phyloP scores from a whole-genome alignment of 805 yeast species.

The Candida glaebosa region DNA sequence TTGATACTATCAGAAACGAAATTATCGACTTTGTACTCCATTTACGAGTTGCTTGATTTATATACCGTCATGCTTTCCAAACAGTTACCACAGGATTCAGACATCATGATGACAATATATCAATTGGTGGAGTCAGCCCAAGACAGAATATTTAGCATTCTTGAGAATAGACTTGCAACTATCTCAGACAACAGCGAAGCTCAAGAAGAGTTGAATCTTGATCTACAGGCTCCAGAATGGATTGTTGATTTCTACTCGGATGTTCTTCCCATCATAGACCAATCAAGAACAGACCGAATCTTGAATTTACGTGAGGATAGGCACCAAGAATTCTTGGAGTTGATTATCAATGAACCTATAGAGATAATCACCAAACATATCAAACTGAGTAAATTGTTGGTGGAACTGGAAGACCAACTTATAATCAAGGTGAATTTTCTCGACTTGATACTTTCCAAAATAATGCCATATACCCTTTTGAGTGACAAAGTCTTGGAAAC shows the following conservation, averaged over 20 bases:
- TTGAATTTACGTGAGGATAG: slow-evolving; percentile 37
- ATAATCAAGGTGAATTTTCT: slow-evolving; percentile 56
- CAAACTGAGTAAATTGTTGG: slow-evolving; percentile 21
- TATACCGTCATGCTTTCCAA: slow-evolving; percentile 68
- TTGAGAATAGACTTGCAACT: slow-evolving; percentile 28
- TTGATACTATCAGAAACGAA: slow-evolving; percentile 62
- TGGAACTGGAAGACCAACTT: slow-evolving; percentile 28
- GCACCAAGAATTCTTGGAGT: slow-evolving; percentile 32
- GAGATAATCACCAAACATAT: slow-evolving; percentile 35
- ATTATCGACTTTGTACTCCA: slow-evolving; percentile 51
- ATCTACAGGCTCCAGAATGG: slow-evolving; percentile 84
- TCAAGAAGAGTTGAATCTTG: slow-evolving; percentile 42
- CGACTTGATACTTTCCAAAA: slow-evolving; percentile 54
- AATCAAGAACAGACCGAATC: slow-evolving; percentile 30
- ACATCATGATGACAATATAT: slow-evolving; percentile 20
- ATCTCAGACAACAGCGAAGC: slow-evolving; percentile 35
- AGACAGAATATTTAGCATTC: slow-evolving; percentile 21
- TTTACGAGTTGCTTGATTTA: slow-evolving; percentile 61
- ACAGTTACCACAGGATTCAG: slow-evolving; percentile 22
- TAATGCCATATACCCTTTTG: slow-evolving; percentile 45
- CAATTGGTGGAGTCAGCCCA: slow-evolving; percentile 24
- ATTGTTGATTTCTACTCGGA: slow-evolving; percentile 61
- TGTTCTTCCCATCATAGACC: slow-evolving; percentile 55
- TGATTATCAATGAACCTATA: slow-evolving; percentile 47
- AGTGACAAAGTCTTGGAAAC: slow-evolving; percentile 32